These are phyloP conservation scores for Lunularia cruciata DNA, from an alignment of 225 moss, liverwort and hornwort species.

Conservation along the genomic window DNA sequence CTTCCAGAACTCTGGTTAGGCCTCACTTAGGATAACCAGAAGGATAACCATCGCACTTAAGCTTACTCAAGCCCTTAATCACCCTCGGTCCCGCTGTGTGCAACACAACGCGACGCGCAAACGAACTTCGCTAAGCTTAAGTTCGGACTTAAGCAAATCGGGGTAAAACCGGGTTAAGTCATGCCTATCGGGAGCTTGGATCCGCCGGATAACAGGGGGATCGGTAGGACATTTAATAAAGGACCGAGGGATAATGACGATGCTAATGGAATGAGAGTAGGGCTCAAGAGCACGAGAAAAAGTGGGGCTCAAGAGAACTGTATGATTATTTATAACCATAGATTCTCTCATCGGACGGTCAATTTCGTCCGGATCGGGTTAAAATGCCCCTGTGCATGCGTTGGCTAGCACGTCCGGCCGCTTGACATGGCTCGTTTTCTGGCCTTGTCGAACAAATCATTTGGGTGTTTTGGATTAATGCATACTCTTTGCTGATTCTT, in stretches of 20 bases:
- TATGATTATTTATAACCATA: conserved; percentile 11
- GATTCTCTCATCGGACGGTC: conserved; percentile 12
- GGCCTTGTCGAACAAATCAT: not conserved
- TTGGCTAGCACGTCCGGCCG: conserved; percentile 10
- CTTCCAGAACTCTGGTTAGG: not conserved
- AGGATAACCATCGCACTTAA: not conserved
- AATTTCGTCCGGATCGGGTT: not conserved
- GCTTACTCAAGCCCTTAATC: not conserved
- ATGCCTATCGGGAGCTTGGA: conserved; percentile 3
- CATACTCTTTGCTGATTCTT: no score
- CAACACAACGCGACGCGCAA: not conserved
- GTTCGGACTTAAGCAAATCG: not conserved
- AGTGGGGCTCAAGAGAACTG: conserved; percentile 8
- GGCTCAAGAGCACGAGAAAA: conserved; percentile 10
- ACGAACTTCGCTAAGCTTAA: not conserved
- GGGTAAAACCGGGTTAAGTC: conserved; percentile 5
- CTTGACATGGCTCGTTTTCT: conserved; percentile 6
- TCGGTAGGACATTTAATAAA: not conserved
- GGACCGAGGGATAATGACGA: conserved; percentile 14
- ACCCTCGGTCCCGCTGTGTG: not conserved
- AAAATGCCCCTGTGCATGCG: not conserved
- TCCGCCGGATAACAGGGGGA: conserved; percentile 17
- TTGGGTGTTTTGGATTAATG: no score
- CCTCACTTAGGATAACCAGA: not conserved
- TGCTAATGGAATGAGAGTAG: conserved; percentile 1